phyloP scores from a whole-genome alignment of 768 basidiomycete genomes.

The Coprinopsis cinerea region DNA sequence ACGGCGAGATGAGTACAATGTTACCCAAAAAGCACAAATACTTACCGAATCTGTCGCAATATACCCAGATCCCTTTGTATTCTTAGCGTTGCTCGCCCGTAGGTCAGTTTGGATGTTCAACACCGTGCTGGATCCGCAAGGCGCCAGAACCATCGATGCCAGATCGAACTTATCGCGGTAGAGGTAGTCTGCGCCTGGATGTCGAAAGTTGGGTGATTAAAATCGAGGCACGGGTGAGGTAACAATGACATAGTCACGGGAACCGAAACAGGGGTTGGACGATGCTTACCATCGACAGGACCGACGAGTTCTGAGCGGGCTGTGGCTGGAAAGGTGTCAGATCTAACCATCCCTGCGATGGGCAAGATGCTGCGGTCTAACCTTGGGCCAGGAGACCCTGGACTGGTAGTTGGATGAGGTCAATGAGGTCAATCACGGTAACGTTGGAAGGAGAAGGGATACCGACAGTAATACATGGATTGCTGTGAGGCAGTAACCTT shows the following conservation, averaged over 20 bases:
- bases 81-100: slow-evolving; percentile 18
- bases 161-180: slow-evolving; percentile 23
- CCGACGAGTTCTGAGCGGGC: slow-evolving; percentile 19
- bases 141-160: slow-evolving; percentile 17
- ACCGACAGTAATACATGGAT: slow-evolving; percentile 22
- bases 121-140: slow-evolving; percentile 20
- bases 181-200: slow-evolving; percentile 20
- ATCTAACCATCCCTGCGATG: too few species aligned
- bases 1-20: background rate
- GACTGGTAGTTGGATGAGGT: slow-evolving; percentile 10
- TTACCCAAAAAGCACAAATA: background rate
- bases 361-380: background rate
- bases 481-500: slow-evolving; percentile 20
- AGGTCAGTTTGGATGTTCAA: slow-evolving; percentile 20
- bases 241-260: too few species aligned
- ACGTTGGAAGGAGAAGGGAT: background rate
- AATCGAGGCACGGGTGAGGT: background rate
- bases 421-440: too few species aligned
- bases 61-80: slow-evolving; percentile 19
- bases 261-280: too few species aligned
- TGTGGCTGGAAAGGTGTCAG: slow-evolving; percentile 11
- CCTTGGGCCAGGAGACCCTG: slow-evolving; percentile 21
- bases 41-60: slow-evolving; percentile 20
- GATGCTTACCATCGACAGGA: slow-evolving; percentile 14
- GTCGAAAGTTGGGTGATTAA: background rate